A percentile compares a stretch with the other conserved stretches of the same genome.
These are phyloP conservation scores for Xylogone sp. DNA, from an alignment of 2,329 filamentous ascomycete genomes.

Conservation along the genomic window DNA sequence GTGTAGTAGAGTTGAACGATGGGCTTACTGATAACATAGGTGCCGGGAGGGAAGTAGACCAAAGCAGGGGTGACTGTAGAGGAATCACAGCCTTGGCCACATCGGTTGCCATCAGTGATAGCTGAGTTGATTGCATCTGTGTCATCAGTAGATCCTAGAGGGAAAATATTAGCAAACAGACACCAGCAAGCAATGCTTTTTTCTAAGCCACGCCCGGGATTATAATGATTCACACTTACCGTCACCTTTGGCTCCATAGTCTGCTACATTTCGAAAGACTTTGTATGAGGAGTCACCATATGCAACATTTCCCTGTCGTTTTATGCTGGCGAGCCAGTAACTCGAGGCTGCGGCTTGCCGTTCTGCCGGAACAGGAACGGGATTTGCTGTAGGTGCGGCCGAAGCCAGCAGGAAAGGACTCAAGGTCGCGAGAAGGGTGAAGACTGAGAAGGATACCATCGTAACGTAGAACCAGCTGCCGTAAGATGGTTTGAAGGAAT, in stretches of 20 bases:
- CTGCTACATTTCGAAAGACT: constrained; percentile 73
- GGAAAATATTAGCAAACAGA: constrained; percentile 39
- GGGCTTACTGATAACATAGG: constrained; percentile 75
- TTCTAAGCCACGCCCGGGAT: background rate
- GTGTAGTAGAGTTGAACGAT: constrained; percentile 90
- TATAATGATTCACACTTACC: constrained; percentile 27
- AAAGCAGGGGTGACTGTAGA: constrained; percentile 79
- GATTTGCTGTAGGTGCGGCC: constrained; percentile 16
- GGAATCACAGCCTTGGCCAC: constrained; percentile 78
- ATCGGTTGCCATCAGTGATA: constrained; percentile 73
- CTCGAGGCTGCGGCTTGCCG: constrained; percentile 8
- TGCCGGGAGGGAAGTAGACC: constrained; percentile 88
- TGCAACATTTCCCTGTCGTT: constrained; percentile 27
- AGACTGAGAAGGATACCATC: constrained; percentile 26
- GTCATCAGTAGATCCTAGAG: constrained; percentile 65
- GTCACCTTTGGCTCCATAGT: constrained; percentile 69
- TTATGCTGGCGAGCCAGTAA: constrained; percentile 28
- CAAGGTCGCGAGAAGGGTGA: constrained; percentile 23
- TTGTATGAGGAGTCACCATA: constrained; percentile 53
- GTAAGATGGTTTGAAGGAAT: constrained; percentile 25
- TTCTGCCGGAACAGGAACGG: constrained; percentile 8
- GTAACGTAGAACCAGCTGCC: constrained; percentile 29
- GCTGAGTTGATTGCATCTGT: constrained; percentile 82
- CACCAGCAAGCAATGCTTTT: background rate
- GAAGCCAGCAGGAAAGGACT: constrained; percentile 23